Percentiles rank a stretch among this genome's conserved stretches.
Evolutionary conservation across 164 flowering plant genomes (phyloP).

Genomic region (Dillenia turbinata): DNA sequence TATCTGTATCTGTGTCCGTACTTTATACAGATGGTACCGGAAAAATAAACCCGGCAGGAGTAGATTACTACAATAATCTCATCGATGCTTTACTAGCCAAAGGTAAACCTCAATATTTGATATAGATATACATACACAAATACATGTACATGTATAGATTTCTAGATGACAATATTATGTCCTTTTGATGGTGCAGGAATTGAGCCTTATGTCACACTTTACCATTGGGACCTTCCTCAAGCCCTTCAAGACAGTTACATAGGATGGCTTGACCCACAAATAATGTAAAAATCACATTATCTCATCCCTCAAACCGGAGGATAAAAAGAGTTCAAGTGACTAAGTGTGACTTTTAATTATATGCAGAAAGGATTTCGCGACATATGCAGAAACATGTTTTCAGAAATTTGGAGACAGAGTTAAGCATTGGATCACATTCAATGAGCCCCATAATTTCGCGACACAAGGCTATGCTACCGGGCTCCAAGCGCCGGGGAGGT

Average conservation of each 20-base stretch:
- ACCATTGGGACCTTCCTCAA: conserved; percentile 97
- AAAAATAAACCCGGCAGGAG: conserved; percentile 73
- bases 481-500: conserved; percentile 10
- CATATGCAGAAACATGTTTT: conserved; percentile 78
- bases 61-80: conserved; percentile 78
- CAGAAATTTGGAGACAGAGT: conserved; percentile 86
- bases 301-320: background rate
- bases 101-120: conserved; percentile 37
- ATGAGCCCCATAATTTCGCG: conserved; percentile 42
- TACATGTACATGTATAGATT: too few relatives aligned
- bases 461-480: conserved; percentile 15
- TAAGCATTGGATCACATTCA: conserved; percentile 93
- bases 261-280: conserved; percentile 71
- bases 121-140: too few relatives aligned
- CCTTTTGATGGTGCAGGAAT: conserved; percentile 49
- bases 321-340: background rate
- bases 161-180: too few relatives aligned
- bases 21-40: conserved; percentile 69
- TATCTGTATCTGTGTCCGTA: too few relatives aligned
- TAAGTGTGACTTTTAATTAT: conserved; percentile 72
- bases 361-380: conserved; percentile 80
- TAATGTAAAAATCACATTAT: conserved; percentile 38
- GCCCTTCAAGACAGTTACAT: conserved; percentile 65
- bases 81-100: conserved; percentile 76
- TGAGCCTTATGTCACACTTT: conserved; percentile 83